phyloP scores from a whole-genome alignment of 2,329 filamentous ascomycete genomes.

The Ophiocordyceps camponoti-rufipedis region DNA sequence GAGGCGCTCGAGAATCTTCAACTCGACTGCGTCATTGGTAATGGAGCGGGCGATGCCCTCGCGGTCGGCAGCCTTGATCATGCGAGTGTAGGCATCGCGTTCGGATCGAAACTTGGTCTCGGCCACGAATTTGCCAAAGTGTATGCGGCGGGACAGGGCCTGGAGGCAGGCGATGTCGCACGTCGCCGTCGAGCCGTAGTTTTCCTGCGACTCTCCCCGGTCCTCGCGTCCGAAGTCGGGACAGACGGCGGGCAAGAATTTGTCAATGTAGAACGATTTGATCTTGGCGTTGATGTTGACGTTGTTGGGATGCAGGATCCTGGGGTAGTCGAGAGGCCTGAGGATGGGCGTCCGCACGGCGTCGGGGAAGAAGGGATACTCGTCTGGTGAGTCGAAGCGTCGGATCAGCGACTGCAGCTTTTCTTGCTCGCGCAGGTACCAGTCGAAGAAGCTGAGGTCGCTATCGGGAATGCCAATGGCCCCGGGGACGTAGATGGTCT shows the following conservation, averaged over 20 bases:
- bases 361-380: conserved; percentile 90
- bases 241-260: conserved; percentile 73
- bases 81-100: conserved; percentile 55
- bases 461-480: conserved; percentile 62
- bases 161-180: conserved; percentile 84
- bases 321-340: conserved; percentile 73
- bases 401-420: conserved; percentile 81
- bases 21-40: conserved; percentile 75
- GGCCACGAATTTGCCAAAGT: conserved; percentile 97
- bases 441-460: conserved; percentile 74
- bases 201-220: conserved; percentile 72
- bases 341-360: conserved; percentile 65
- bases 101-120: conserved; percentile 87
- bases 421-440: conserved; percentile 82
- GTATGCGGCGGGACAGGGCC: conserved; percentile 74
- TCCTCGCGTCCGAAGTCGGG: conserved; percentile 60
- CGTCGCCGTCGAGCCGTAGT: conserved; percentile 85
- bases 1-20: conserved; percentile 75
- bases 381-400: conserved; percentile 89
- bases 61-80: conserved; percentile 70
- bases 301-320: conserved; percentile 70
- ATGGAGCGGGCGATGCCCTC: conserved; percentile 77
- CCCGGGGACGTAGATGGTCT: conserved; percentile 66
- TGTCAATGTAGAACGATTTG: conserved; percentile 65
- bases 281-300: conserved; percentile 84